Evolutionary conservation across 345 rosid genomes (phyloP).

Genomic region (Acer yangbiense): DNA sequence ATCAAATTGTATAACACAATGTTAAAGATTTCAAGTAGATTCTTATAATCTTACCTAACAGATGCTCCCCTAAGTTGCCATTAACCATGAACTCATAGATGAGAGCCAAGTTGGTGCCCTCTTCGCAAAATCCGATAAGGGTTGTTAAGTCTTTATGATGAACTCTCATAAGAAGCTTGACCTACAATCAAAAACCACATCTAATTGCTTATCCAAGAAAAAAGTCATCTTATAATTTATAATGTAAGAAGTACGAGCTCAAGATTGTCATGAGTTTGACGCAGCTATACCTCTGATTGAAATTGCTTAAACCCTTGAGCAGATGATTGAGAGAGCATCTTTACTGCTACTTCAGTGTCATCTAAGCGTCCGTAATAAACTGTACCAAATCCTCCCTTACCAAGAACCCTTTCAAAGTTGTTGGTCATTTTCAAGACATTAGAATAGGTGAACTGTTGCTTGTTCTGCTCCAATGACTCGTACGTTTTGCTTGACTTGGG

Average conservation of each 20-base stretch:
- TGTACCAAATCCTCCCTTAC: constrained; percentile 29
- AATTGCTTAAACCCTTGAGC: constrained; percentile 48
- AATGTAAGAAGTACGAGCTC: background rate
- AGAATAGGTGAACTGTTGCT: constrained; percentile 27
- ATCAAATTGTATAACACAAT: background rate
- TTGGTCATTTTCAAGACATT: constrained; percentile 26
- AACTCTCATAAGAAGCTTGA: constrained; percentile 53
- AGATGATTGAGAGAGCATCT: constrained; percentile 50
- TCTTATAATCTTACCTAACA: constrained; percentile 32
- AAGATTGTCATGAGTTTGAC: background rate
- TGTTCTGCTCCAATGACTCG: background rate
- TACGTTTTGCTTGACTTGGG: background rate
- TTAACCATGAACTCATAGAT: constrained; percentile 41
- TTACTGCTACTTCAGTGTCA: constrained; percentile 46
- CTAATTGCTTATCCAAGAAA: background rate
- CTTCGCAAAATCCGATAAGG: constrained; percentile 47
- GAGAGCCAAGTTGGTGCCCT: constrained; percentile 24
- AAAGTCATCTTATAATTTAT: background rate
- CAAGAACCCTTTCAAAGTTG: constrained; percentile 8
- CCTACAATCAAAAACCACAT: constrained; percentile 27
- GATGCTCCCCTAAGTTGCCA: constrained; percentile 30
- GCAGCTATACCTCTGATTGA: constrained; percentile 44
- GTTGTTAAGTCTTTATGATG: constrained; percentile 56
- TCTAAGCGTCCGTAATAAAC: constrained; percentile 48
- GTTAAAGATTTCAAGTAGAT: constrained; percentile 18